Conservation (phyloP, 345 rosid species). For the Zanthoxylum bungeanum region DNA sequence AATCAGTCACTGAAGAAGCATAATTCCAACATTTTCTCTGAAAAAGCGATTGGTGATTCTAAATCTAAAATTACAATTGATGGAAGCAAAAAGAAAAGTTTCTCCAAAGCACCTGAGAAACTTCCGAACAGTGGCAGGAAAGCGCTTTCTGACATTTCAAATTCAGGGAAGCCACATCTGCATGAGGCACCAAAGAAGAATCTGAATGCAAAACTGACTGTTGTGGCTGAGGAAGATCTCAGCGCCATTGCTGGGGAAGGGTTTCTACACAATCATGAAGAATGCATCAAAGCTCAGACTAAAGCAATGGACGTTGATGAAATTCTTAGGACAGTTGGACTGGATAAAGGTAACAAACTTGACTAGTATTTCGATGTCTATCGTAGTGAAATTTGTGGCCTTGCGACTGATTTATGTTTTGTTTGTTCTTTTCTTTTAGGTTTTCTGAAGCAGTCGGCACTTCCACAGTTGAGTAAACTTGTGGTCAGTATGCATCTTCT, state of each 20-base stretch:
- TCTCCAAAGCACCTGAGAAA: constrained; percentile 29
- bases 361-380: background rate
- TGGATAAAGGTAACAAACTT: constrained; percentile 26
- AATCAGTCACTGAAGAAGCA: constrained; percentile 35
- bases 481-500: constrained; percentile 20
- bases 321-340: constrained; percentile 41
- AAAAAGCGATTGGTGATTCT: constrained; percentile 24
- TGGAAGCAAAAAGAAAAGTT: constrained; percentile 33
- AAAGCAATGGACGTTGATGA: constrained; percentile 31
- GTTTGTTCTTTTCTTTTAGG: constrained; percentile 17
- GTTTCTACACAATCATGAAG: constrained; percentile 51
- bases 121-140: constrained; percentile 31
- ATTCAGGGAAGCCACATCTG: constrained; percentile 30
- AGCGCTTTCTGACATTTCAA: constrained; percentile 59
- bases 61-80: constrained; percentile 17
- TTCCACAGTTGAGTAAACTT: constrained; percentile 12
- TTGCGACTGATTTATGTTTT: background rate
- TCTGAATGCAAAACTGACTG: constrained; percentile 21
- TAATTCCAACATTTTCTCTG: constrained; percentile 22
- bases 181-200: constrained; percentile 39
- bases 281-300: constrained; percentile 44
- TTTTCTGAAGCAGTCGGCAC: constrained; percentile 5
- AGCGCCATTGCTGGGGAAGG: constrained; percentile 31
- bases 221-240: constrained; percentile 27
- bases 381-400: background rate